Evolutionary conservation across 1,139 yeast species (phyloP).

Genomic region (Saccharomyces hybrid): DNA sequence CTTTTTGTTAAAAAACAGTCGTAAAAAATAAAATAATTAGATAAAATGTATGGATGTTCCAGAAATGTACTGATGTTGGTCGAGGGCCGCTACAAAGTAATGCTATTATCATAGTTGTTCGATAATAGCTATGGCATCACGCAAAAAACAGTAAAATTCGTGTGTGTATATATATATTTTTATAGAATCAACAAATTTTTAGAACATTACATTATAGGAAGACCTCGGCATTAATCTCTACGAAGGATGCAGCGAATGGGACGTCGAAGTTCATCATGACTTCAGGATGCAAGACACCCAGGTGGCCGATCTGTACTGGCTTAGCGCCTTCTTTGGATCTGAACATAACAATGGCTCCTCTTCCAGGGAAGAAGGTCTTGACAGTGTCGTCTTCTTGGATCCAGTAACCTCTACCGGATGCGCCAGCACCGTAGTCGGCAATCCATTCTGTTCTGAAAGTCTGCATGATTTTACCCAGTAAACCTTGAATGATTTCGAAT

Average conservation of each 20-base stretch:
- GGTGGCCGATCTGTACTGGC: conserved; percentile 59
- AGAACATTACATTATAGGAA: conserved; percentile 43
- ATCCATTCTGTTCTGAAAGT: conserved; percentile 88
- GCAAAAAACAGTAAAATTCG: not conserved
- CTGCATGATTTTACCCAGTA: conserved; percentile 92
- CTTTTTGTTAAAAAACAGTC: not conserved
- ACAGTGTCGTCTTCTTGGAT: conserved; percentile 61
- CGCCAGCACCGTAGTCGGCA: conserved; percentile 43
- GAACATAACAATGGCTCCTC: conserved; percentile 85
- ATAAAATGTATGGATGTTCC: not conserved
- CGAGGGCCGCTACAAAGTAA: too few relatives aligned
- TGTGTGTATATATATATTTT: not conserved
- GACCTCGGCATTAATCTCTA: conserved; percentile 83
- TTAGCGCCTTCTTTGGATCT: conserved; percentile 54
- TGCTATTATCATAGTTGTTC: too few relatives aligned
- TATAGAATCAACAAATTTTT: not conserved
- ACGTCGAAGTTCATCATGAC: conserved; percentile 81
- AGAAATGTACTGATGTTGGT: not conserved
- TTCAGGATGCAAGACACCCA: conserved; percentile 95
- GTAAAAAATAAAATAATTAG: not conserved
- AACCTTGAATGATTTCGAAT: conserved; percentile 89
- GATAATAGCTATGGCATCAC: not conserved
- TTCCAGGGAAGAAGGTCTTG: conserved; percentile 87
- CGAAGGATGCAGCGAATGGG: conserved; percentile 87
- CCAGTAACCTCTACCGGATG: conserved; percentile 71